Percentiles rank a stretch among this genome's conserved stretches.
Evolutionary conservation across 2,329 filamentous ascomycete genomes (phyloP).

Genomic region (Apiospora marii): DNA sequence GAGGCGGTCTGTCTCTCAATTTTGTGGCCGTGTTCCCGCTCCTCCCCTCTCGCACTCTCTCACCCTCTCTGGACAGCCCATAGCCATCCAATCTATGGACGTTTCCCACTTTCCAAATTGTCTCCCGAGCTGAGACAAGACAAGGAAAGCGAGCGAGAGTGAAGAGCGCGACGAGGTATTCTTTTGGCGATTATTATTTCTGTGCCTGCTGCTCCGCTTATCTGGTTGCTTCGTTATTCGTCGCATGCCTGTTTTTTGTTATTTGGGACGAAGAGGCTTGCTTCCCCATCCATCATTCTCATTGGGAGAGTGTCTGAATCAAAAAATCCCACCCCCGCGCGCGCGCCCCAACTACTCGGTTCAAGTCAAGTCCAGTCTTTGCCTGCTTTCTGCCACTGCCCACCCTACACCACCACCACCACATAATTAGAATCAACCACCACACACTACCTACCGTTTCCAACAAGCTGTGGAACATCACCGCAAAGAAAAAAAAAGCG

Average conservation of each 20-base stretch:
- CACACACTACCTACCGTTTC: not conserved
- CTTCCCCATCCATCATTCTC: not conserved
- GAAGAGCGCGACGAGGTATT: not conserved
- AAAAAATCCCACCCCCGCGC: slow-evolving; percentile 14
- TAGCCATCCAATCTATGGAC: not conserved
- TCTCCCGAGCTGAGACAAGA: not conserved
- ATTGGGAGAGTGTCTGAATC: slow-evolving; percentile 3
- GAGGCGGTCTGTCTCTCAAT: slow-evolving; percentile 1
- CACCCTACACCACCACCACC: slow-evolving; percentile 14
- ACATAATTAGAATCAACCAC: not conserved
- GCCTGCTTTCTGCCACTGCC: slow-evolving; percentile 4
- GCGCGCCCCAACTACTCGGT: slow-evolving; percentile 13
- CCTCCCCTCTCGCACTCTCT: slow-evolving; percentile 13
- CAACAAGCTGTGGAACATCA: slow-evolving; percentile 8
- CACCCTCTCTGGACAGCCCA: not conserved
- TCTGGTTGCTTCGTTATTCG: slow-evolving; percentile 8
- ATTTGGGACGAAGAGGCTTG: slow-evolving; percentile 18
- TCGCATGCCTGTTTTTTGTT: not conserved
- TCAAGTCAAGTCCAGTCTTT: not conserved
- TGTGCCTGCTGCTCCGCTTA: slow-evolving; percentile 17
- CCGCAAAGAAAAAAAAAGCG: not conserved
- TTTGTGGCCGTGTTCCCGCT: slow-evolving; percentile 12
- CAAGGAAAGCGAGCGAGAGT: not conserved
- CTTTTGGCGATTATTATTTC: slow-evolving; percentile 4
- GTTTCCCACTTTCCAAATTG: not conserved